phyloP scores from a whole-genome alignment of 768 basidiomycete genomes.

The Sistotremastrum niveocremeum region DNA sequence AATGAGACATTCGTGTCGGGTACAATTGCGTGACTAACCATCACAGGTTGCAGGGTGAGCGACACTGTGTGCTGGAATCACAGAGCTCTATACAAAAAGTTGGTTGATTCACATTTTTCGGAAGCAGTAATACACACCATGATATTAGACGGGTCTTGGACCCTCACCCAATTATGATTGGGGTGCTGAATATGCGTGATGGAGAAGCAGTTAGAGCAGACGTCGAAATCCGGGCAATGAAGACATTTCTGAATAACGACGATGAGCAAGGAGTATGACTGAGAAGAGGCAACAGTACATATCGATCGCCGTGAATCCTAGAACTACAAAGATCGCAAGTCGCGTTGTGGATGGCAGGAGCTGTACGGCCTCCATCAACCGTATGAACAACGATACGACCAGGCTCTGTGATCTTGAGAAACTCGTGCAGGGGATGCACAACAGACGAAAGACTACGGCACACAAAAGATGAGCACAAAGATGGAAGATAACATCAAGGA shows the following conservation, averaged over 20 bases:
- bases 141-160: slow-evolving; percentile 39
- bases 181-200: slow-evolving; percentile 69
- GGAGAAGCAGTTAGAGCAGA: slow-evolving; percentile 58
- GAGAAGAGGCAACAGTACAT: slow-evolving; percentile 26
- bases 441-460: not conserved
- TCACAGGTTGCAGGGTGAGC: slow-evolving; percentile 52
- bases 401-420: slow-evolving; percentile 54
- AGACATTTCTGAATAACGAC: slow-evolving; percentile 53
- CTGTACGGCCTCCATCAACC: slow-evolving; percentile 14
- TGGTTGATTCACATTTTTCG: not conserved
- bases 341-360: slow-evolving; percentile 41
- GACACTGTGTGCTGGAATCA: slow-evolving; percentile 2
- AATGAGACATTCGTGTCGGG: not conserved
- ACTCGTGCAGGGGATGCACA: slow-evolving; percentile 55
- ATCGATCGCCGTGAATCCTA: slow-evolving; percentile 54
- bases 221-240: slow-evolving; percentile 74
- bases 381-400: slow-evolving; percentile 54
- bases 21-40: slow-evolving; percentile 11
- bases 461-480: no score
- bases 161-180: slow-evolving; percentile 53
- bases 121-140: slow-evolving; percentile 30
- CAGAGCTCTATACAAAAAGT: not conserved
- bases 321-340: slow-evolving; percentile 70
- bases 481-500: slow-evolving; percentile 1
- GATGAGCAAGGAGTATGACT: not conserved